phyloP scores from a whole-genome alignment of 2,329 filamentous ascomycete species.

The Sphaerulina populicola region DNA sequence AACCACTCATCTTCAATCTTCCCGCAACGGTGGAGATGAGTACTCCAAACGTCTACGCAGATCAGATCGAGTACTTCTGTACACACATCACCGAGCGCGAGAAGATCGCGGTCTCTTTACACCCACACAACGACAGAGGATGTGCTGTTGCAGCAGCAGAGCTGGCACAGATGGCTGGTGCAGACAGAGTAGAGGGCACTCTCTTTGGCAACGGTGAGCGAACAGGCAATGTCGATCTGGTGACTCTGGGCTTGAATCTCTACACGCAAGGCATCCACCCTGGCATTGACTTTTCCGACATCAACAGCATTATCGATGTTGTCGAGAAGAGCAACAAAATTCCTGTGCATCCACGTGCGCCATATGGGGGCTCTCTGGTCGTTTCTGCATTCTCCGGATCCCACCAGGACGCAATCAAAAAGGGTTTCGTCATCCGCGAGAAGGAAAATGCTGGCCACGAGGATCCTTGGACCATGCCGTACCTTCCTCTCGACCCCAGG shows the following conservation, averaged over 20 bases:
- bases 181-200: constrained; percentile 87
- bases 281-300: constrained; percentile 82
- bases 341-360: constrained; percentile 77
- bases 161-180: constrained; percentile 91
- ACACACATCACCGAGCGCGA: constrained; percentile 73
- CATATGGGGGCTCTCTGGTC: constrained; percentile 86
- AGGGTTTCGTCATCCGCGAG: constrained; percentile 66
- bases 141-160: constrained; percentile 85
- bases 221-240: constrained; percentile 90
- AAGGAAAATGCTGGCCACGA: constrained; percentile 51
- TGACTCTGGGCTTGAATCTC: constrained; percentile 84
- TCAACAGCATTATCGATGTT: constrained; percentile 74
- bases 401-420: constrained; percentile 95
- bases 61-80: constrained; percentile 95
- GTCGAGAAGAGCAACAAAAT: constrained; percentile 95
- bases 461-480: constrained; percentile 74
- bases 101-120: constrained; percentile 79
- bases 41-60: constrained; percentile 91
- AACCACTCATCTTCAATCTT: constrained; percentile 91
- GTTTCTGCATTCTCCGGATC: constrained; percentile 85
- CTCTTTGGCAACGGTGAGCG: constrained; percentile 92
- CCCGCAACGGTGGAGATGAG: constrained; percentile 93
- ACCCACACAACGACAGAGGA: constrained; percentile 91
- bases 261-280: constrained; percentile 88
- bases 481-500: constrained; percentile 83